Percentiles rank a stretch among this genome's conserved stretches.
These are phyloP conservation scores for Aegilops speltoides DNA, from an alignment of 176 grass and related monocot species.

Conservation along the genomic window DNA sequence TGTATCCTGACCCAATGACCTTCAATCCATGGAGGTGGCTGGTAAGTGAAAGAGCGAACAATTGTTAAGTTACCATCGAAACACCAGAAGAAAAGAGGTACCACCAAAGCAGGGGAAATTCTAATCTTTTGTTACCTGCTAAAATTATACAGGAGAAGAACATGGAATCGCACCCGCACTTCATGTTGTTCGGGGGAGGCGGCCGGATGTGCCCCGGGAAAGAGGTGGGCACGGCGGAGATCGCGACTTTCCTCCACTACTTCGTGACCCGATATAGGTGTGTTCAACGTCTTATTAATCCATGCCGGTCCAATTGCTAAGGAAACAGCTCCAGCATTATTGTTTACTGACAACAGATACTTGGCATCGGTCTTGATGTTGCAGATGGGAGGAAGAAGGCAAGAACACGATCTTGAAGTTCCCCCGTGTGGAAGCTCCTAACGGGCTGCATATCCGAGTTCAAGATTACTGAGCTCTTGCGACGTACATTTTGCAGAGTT, in stretches of 20 bases:
- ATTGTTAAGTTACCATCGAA: neutral
- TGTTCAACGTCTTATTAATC: slow-evolving; percentile 1
- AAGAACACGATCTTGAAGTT: slow-evolving; percentile 77
- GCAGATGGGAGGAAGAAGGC: slow-evolving; percentile 92
- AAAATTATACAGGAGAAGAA: slow-evolving; percentile 53
- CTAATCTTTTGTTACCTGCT: slow-evolving; percentile 7
- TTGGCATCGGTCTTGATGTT: neutral
- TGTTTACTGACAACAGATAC: neutral
- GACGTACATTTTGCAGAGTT: slow-evolving; percentile 34
- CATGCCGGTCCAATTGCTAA: neutral
- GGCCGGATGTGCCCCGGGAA: slow-evolving; percentile 84
- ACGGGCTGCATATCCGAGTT: slow-evolving; percentile 81
- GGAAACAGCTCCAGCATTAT: neutral
- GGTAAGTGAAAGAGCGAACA: slow-evolving; percentile 46
- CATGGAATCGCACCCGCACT: slow-evolving; percentile 80
- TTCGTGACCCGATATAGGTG: slow-evolving; percentile 92
- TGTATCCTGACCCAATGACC: slow-evolving; percentile 75
- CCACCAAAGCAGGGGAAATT: neutral
- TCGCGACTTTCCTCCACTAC: slow-evolving; percentile 86
- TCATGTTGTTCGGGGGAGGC: slow-evolving; percentile 96
- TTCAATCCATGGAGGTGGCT: slow-evolving; percentile 99
- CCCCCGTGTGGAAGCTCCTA: slow-evolving; percentile 86
- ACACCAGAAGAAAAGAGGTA: neutral
- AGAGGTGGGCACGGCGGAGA: slow-evolving; percentile 77
- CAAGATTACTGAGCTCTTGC: slow-evolving; percentile 46